phyloP scores from a whole-genome alignment of 2,329 filamentous ascomycete genomes.

The Penicillium sp. region DNA sequence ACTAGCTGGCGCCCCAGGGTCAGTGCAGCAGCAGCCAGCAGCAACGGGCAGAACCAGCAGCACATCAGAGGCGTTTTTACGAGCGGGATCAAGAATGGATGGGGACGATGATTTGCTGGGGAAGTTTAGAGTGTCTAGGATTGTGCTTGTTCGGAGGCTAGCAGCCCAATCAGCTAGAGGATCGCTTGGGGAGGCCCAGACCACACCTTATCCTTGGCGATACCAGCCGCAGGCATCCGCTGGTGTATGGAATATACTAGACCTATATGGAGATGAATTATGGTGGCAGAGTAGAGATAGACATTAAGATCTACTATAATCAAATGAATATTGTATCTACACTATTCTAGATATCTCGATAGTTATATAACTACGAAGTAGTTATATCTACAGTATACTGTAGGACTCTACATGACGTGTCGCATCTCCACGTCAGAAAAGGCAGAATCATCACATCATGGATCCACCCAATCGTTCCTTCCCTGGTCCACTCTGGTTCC shows the following conservation, averaged over 20 bases:
- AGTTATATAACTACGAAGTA: not conserved
- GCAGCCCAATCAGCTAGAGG: not conserved
- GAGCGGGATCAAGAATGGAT: not conserved
- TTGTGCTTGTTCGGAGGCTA: constrained; percentile 1
- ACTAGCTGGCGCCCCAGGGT: not conserved
- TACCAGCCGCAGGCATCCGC: constrained; percentile 13
- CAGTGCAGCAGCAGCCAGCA: too few species aligned
- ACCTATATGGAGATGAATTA: too few species aligned
- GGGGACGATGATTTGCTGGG: not conserved
- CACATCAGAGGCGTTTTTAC: not conserved
- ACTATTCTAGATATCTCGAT: not conserved
- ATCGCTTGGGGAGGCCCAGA: constrained; percentile 14
- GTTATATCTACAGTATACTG: not conserved
- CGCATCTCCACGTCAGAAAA: constrained; percentile 7
- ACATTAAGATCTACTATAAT: too few species aligned
- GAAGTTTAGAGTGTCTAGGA: not conserved
- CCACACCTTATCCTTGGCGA: constrained; percentile 22
- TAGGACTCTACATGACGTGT: constrained; percentile 12
- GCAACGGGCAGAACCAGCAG: too few species aligned
- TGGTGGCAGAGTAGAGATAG: too few species aligned
- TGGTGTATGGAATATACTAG: too few species aligned
- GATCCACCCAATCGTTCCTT: not conserved
- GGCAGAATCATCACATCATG: constrained; percentile 6
- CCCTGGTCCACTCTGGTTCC: not conserved
- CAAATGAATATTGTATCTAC: not conserved